These are phyloP conservation scores for Saccharomycopsis fermentans DNA, from an alignment of 805 yeast species.

Conservation along the genomic window DNA sequence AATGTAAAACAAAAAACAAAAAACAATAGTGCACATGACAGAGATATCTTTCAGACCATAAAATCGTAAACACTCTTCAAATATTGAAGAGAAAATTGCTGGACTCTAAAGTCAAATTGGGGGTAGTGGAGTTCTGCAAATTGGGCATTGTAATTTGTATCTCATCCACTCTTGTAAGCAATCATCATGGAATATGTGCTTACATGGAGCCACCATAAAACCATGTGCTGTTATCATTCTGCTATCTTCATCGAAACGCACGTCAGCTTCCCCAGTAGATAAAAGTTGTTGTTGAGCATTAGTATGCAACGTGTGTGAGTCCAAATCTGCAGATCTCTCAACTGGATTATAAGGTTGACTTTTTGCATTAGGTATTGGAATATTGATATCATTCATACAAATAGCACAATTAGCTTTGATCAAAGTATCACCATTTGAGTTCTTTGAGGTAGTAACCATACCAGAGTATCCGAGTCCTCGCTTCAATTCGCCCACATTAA, in stretches of 20 bases:
- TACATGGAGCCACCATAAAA: constrained; percentile 85
- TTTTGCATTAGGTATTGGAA: constrained; percentile 32
- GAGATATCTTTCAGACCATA: no score
- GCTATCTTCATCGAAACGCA: background rate
- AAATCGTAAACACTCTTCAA: no score
- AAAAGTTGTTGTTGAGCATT: background rate
- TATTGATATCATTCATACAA: constrained; percentile 72
- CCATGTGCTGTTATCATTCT: constrained; percentile 23
- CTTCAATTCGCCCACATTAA: constrained; percentile 52
- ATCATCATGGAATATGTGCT: constrained; percentile 81
- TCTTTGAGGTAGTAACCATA: constrained; percentile 18
- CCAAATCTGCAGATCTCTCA: background rate
- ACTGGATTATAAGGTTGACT: constrained; percentile 18
- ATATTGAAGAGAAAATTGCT: no score
- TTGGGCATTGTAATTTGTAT: constrained; percentile 87
- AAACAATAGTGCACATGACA: no score
- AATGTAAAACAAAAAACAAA: no score
- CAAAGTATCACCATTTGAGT: constrained; percentile 23
- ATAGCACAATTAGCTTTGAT: constrained; percentile 73
- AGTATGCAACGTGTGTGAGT: background rate
- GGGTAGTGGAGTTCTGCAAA: constrained; percentile 77
- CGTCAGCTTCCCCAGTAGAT: background rate
- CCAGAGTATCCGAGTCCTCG: constrained; percentile 38
- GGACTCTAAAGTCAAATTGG: no score
- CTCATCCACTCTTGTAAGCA: constrained; percentile 92